These are phyloP conservation scores for Fusarium heterosporum DNA, from an alignment of 2,329 filamentous ascomycete species.

Conservation along the genomic window DNA sequence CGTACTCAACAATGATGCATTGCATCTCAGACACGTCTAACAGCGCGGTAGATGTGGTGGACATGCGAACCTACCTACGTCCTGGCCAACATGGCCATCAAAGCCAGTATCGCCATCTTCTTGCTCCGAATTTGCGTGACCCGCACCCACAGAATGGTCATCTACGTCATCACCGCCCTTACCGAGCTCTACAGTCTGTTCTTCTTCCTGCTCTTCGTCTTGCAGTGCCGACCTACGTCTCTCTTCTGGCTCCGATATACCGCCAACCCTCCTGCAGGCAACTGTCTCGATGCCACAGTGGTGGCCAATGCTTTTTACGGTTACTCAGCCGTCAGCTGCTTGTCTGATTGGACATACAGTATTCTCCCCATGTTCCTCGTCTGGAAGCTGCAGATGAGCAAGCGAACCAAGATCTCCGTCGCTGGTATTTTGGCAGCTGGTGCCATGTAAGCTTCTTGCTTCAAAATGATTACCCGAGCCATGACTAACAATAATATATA, in stretches of 20 bases:
- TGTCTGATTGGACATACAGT: conserved; percentile 56
- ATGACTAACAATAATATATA: neutral
- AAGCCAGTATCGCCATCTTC: conserved; percentile 56
- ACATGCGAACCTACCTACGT: conserved; percentile 58
- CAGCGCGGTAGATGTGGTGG: conserved; percentile 52
- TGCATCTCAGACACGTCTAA: neutral
- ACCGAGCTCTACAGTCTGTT: conserved; percentile 51
- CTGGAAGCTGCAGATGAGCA: conserved; percentile 56
- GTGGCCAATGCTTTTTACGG: conserved; percentile 31
- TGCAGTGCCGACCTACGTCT: conserved; percentile 55
- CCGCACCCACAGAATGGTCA: conserved; percentile 19
- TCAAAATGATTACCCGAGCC: fast-evolving
- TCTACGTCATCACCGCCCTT: conserved; percentile 29
- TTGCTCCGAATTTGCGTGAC: conserved; percentile 53
- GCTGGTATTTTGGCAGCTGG: conserved; percentile 38
- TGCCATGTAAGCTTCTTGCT: conserved; percentile 13
- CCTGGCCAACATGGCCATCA: conserved; percentile 51
- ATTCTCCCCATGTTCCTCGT: conserved; percentile 56
- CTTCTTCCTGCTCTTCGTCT: conserved; percentile 55
- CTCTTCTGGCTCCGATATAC: conserved; percentile 54
- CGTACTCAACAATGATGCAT: neutral
- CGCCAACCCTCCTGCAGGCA: conserved; percentile 14
- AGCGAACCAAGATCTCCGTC: conserved; percentile 54
- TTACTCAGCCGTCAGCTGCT: conserved; percentile 55
- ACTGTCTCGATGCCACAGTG: neutral